Conservation (phyloP, 345 rosid species). For the Gossypium mustelinum region DNA sequence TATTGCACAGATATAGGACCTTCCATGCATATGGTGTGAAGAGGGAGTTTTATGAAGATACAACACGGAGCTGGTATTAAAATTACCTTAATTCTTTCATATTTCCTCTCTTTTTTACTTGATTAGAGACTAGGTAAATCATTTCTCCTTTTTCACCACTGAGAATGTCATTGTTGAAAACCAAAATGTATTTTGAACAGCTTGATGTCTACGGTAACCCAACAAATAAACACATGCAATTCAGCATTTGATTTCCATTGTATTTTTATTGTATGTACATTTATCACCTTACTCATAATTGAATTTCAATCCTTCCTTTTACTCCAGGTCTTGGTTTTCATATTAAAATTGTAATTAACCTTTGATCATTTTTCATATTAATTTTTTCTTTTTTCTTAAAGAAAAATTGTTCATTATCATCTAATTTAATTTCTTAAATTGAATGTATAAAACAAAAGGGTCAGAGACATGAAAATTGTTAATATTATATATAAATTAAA, state of each 20-base stretch:
- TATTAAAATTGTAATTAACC: too few relatives aligned
- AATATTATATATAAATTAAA: too few relatives aligned
- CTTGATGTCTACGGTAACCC: not conserved
- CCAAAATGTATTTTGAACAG: not conserved
- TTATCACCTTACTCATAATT: too few relatives aligned
- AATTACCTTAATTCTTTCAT: not conserved
- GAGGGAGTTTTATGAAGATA: not conserved
- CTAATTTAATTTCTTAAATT: too few relatives aligned
- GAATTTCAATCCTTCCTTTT: too few relatives aligned
- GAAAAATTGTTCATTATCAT: too few relatives aligned
- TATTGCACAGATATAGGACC: slow-evolving; percentile 43
- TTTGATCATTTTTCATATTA: too few relatives aligned
- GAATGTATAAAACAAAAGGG: too few relatives aligned
- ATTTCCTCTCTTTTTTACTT: not conserved
- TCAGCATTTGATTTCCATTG: not conserved
- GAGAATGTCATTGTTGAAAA: not conserved
- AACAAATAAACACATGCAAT: not conserved
- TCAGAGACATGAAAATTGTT: too few relatives aligned
- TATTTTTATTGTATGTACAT: too few relatives aligned
- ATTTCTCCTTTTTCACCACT: not conserved
- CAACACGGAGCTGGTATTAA: not conserved
- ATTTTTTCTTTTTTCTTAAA: too few relatives aligned
- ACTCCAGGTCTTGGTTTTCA: too few relatives aligned
- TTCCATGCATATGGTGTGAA: not conserved
- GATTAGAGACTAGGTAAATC: not conserved